Percentiles rank a stretch among this genome's conserved stretches.
phyloP scores from a whole-genome alignment of 1,284 basidiomycete genomes.

The Blastosporella zonata region DNA sequence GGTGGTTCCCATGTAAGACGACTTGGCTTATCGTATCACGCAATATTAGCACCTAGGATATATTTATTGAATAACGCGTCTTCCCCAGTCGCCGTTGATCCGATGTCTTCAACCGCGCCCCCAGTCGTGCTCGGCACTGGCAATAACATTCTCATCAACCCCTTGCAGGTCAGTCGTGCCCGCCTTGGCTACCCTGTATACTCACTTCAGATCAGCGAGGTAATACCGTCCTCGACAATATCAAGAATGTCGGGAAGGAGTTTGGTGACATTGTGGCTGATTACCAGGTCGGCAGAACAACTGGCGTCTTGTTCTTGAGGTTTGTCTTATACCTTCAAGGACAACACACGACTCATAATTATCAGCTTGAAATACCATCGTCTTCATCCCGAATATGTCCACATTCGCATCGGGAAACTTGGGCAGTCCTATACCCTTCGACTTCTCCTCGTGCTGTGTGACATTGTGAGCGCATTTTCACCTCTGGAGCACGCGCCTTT shows the following conservation, averaged over 20 bases:
- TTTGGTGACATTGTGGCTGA: slow-evolving; percentile 93
- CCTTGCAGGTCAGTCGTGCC: slow-evolving; percentile 40
- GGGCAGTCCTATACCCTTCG: slow-evolving; percentile 80
- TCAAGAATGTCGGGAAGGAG: slow-evolving; percentile 90
- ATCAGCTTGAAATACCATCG: slow-evolving; percentile 90
- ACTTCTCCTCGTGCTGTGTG: slow-evolving; percentile 89
- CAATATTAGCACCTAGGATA: background rate
- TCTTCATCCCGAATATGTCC: slow-evolving; percentile 96
- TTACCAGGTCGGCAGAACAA: slow-evolving; percentile 94
- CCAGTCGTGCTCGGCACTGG: slow-evolving; percentile 64
- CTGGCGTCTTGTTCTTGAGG: slow-evolving; percentile 92
- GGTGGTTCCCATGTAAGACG: slow-evolving; percentile 7
- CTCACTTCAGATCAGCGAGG: slow-evolving; percentile 53
- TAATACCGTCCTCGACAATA: slow-evolving; percentile 84
- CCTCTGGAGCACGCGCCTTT: slow-evolving; percentile 8
- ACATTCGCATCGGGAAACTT: slow-evolving; percentile 85
- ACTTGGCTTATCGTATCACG: background rate
- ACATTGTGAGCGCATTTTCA: slow-evolving; percentile 63
- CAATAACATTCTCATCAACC: slow-evolving; percentile 75
- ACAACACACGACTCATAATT: background rate
- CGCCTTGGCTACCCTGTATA: background rate
- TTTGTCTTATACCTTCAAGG: slow-evolving; percentile 28
- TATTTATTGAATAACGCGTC: background rate
- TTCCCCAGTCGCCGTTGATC: slow-evolving; percentile 11
- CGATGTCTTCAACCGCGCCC: slow-evolving; percentile 11